Conservation (phyloP, 192 early-diverging fungal genomes). For the Linnemannia hyalina region DNA sequence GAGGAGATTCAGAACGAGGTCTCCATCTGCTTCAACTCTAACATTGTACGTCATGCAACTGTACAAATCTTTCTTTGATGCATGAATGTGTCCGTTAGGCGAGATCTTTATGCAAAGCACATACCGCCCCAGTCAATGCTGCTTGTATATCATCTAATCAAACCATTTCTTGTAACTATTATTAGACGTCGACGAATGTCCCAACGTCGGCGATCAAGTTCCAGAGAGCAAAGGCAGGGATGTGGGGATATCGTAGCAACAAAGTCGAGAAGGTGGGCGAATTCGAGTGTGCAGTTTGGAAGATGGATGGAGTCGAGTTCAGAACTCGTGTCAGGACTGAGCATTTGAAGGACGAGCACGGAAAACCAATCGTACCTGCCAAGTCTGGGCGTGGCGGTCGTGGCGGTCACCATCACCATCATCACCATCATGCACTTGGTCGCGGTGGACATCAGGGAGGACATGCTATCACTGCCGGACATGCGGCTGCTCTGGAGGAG, state of each 20-base stretch:
- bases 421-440: not conserved
- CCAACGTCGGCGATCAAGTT: constrained; percentile 55
- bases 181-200: constrained; percentile 46
- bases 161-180: not conserved
- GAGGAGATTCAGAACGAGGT: constrained; percentile 50
- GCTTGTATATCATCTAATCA: not conserved
- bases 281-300: constrained; percentile 54
- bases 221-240: constrained; percentile 40
- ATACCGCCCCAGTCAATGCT: not conserved
- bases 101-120: not conserved
- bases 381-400: not conserved
- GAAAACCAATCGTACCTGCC: constrained; percentile 19
- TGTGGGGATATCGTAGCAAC: constrained; percentile 50
- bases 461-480: not conserved
- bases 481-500: not conserved
- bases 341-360: constrained; percentile 42
- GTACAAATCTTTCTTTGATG: not conserved
- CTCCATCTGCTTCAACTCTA: constrained; percentile 48
- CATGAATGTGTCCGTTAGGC: not conserved
- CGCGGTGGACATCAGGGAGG: not conserved
- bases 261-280: constrained; percentile 54
- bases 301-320: constrained; percentile 55
- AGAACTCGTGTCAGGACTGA: constrained; percentile 49
- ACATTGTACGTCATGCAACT: constrained; percentile 22
- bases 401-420: constrained; percentile 14